Evolutionary conservation across 176 grass and related monocot genomes (phyloP).

Genomic region (Cocos nucifera): DNA sequence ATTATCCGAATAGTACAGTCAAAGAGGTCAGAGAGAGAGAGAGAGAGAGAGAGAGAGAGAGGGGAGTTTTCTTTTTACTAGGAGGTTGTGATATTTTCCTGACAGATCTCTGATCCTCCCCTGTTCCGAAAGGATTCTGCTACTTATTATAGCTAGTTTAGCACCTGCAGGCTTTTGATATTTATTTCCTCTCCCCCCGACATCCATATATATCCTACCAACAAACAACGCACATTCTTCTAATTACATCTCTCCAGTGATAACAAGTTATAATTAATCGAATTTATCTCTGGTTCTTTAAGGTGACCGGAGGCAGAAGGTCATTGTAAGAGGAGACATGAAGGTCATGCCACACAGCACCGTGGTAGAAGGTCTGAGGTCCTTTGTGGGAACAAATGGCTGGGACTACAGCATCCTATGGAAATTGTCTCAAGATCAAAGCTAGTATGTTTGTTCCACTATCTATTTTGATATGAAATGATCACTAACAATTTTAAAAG

Average conservation of each 20-base stretch:
- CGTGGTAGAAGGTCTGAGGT: too few relatives aligned
- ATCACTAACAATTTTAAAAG: too few relatives aligned
- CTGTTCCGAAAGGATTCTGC: constrained; percentile 24
- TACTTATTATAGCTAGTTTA: constrained; percentile 14
- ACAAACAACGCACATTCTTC: too few relatives aligned
- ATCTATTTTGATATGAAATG: too few relatives aligned
- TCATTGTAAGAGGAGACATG: constrained; percentile 27
- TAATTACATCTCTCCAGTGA: too few relatives aligned
- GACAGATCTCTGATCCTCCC: constrained; percentile 18
- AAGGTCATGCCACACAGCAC: constrained; percentile 12
- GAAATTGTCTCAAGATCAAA: constrained; percentile 63
- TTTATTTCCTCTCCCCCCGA: constrained; percentile 24
- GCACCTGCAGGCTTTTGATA: constrained; percentile 30
- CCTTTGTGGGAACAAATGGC: constrained; percentile 41
- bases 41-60: neutral
- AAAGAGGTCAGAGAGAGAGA: constrained; percentile 21
- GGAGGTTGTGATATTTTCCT: constrained; percentile 2
- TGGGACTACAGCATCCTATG: constrained; percentile 86
- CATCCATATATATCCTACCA: neutral
- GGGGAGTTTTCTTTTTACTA: too few relatives aligned
- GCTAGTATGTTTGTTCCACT: constrained; percentile 10
- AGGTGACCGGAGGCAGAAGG: too few relatives aligned
- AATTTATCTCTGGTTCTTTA: too few relatives aligned
- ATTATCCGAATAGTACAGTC: constrained; percentile 25
- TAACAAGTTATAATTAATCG: too few relatives aligned